Evolutionary conservation across 352 stramenopile genomes (phyloP).

Genomic region (Phytopythium chamaehyphon): DNA sequence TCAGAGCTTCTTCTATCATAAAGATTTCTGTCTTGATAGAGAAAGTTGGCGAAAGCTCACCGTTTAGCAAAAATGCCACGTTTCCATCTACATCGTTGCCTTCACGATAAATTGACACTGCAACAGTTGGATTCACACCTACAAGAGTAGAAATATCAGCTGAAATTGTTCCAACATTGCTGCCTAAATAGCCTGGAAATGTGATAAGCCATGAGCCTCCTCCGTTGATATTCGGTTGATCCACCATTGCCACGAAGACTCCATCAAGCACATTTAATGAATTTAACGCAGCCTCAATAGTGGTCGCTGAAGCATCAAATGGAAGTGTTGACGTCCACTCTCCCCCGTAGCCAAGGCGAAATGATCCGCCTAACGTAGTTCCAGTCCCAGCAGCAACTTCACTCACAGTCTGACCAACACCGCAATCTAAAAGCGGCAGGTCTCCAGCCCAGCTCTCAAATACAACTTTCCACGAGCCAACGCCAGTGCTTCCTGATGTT

Average conservation of each 20-base stretch:
- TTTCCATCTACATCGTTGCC: slow-evolving; percentile 30
- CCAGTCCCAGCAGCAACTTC: slow-evolving; percentile 31
- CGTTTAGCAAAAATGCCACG: slow-evolving; percentile 12
- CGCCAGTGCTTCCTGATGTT: slow-evolving; percentile 8
- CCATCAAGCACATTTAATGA: slow-evolving; percentile 12
- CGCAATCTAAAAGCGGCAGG: slow-evolving; percentile 31
- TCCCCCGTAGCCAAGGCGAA: slow-evolving; percentile 23
- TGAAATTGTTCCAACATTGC: slow-evolving; percentile 19
- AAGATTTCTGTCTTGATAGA: not conserved
- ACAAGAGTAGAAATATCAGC: slow-evolving; percentile 13
- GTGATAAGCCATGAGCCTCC: slow-evolving; percentile 39
- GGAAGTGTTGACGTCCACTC: slow-evolving; percentile 23
- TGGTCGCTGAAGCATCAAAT: slow-evolving; percentile 16
- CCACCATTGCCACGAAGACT: slow-evolving; percentile 19
- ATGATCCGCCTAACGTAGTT: slow-evolving; percentile 21
- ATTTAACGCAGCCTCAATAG: slow-evolving; percentile 30
- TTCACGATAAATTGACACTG: slow-evolving; percentile 12
- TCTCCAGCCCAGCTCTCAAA: slow-evolving; percentile 44
- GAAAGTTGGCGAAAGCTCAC: not conserved
- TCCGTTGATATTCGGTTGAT: slow-evolving; percentile 18
- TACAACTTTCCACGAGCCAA: slow-evolving; percentile 31
- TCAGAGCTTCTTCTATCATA: not conserved
- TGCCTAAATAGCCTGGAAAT: slow-evolving; percentile 29
- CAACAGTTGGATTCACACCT: slow-evolving; percentile 18
- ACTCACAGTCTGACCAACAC: slow-evolving; percentile 31